A percentile compares a stretch with the other conserved stretches of the same genome.
These are phyloP conservation scores for Phytopythium cucurbitacearum DNA, from an alignment of 352 stramenopile genomes.

Conservation along the genomic window DNA sequence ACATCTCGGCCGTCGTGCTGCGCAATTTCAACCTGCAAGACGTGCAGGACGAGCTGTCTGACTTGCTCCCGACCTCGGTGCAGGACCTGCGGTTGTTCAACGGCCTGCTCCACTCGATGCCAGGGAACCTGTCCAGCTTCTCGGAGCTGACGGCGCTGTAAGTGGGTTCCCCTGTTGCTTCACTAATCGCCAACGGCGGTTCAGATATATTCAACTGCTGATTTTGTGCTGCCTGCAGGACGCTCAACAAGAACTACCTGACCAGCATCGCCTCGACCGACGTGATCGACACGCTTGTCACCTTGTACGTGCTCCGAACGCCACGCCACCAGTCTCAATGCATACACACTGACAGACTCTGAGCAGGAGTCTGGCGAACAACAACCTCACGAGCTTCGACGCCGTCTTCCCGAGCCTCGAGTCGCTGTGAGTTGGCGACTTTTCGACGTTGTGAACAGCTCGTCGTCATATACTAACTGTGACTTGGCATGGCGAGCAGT, in stretches of 20 bases:
- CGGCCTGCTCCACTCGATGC: not conserved
- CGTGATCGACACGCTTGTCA: constrained; percentile 16
- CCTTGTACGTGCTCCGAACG: constrained; percentile 9
- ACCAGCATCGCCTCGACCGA: constrained; percentile 11
- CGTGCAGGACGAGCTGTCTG: not conserved
- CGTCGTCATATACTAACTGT: constrained; percentile 3
- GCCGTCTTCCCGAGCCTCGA: constrained; percentile 1
- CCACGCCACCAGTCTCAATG: not conserved
- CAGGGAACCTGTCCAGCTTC: not conserved
- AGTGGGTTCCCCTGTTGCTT: not conserved
- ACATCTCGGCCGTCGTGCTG: not conserved
- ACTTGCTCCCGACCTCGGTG: constrained; percentile 1
- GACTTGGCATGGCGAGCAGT: constrained; percentile 1
- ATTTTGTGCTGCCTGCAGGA: not conserved
- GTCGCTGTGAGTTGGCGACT: constrained; percentile 2
- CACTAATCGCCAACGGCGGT: too few relatives aligned
- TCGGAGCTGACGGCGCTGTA: constrained; percentile 1
- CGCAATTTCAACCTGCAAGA: not conserved
- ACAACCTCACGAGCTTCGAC: constrained; percentile 5
- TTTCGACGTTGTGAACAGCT: not conserved
- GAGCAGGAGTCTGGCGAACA: constrained; percentile 1
- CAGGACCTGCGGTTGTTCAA: not conserved
- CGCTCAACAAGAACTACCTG: constrained; percentile 5
- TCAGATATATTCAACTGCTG: not conserved
- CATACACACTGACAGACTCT: not conserved